phyloP scores from a whole-genome alignment of 306 rosid species.

The Echinosophora koreensis region DNA sequence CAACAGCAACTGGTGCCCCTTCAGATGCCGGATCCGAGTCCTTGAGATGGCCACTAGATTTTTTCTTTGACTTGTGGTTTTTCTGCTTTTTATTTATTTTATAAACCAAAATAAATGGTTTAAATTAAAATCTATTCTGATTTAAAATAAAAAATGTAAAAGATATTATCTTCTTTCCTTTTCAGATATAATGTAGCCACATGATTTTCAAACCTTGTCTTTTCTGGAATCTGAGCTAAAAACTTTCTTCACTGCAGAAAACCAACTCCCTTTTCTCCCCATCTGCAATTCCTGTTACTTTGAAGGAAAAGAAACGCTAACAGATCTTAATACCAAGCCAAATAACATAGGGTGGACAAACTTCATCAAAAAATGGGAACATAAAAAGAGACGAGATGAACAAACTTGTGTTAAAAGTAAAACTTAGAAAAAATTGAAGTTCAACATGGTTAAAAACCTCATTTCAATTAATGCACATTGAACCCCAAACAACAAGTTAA shows the following conservation, averaged over 20 bases:
- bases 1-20: constrained; percentile 43
- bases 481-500: constrained; percentile 1
- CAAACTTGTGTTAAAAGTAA: constrained; percentile 14
- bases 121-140: constrained; percentile 30
- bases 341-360: constrained; percentile 4
- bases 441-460: constrained; percentile 25
- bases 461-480: constrained; percentile 15
- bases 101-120: not conserved
- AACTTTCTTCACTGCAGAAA: constrained; percentile 81
- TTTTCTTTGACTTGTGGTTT: constrained; percentile 63
- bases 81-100: constrained; percentile 46
- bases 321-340: constrained; percentile 34
- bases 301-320: constrained; percentile 19
- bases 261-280: constrained; percentile 90
- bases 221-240: constrained; percentile 66
- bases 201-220: constrained; percentile 63
- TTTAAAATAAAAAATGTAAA: not conserved
- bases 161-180: not conserved
- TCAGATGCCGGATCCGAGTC: constrained; percentile 44
- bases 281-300: constrained; percentile 56
- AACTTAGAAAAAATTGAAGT: constrained; percentile 26
- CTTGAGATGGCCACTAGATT: constrained; percentile 57
- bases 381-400: constrained; percentile 25
- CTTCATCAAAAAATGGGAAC: not conserved
- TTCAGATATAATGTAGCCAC: not conserved